Evolutionary conservation across 805 yeast species (phyloP), one percentile per base, ranked within the genome.

Genomic region (Candida schatavii): DNA sequence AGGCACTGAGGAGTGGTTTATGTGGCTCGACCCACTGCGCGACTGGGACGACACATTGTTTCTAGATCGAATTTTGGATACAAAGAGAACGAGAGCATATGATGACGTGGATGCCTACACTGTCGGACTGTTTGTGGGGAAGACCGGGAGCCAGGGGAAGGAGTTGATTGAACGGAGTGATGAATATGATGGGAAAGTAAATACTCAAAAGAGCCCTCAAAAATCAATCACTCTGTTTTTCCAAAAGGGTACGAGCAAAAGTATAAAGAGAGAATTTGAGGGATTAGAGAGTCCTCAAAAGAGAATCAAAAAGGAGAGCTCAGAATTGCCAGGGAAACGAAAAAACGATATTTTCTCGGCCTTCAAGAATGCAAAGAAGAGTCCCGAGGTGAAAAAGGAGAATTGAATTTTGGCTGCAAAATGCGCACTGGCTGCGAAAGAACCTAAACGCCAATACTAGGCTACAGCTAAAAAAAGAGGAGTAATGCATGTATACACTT

Each of bases 61-160:
- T 11, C 41, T 66, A 18, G 68, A 68, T 1, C 51, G 59, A 2
- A 52, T 71, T 10, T 58, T 85, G 39, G 63, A 69, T 25, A 55
- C 70, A 1, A 48, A 44, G 2, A 46, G 55, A 1, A 64, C 61
- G 40, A 47, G 46, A 3, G 73, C 64, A 0, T 68, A 59, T 37
- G 48, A 47, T 7, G 50, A 55, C n/a, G 55, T 85, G 41, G 72
- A 70, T 28, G 72, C 77, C 56, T 79, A 74, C 54, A 68, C 70
- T 39, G 95, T 88, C 2, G 57, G 74, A 2, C 65, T 61, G 21
- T 81, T 74, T 17, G 90, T 88, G 9, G 93, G 93, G 1, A 83
- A 79, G 35, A 71, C 77, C 0, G 51, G 64, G 2, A 73, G 70
- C 39, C 76, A 85, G 32, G 72, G 72, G 1, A 57, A 57, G n/a